A percentile compares a stretch with the other conserved stretches of the same genome.
phyloP scores from a whole-genome alignment of 208 protist genomes.

The Wallacemonas sp. region DNA sequence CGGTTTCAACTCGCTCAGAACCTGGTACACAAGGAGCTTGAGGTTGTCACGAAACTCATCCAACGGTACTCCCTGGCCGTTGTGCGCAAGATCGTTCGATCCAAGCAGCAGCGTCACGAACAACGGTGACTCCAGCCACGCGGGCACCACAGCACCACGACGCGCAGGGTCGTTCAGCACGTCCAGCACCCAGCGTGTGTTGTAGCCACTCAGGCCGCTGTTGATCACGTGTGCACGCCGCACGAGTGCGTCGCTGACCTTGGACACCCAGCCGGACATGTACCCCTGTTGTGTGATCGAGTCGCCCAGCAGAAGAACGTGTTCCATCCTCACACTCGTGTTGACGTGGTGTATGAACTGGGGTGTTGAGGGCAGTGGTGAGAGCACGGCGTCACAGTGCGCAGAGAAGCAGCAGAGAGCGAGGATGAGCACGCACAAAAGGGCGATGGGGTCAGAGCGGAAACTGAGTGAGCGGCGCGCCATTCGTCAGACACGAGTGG shows the following conservation, averaged over 20 bases:
- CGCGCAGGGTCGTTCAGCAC: slow-evolving; percentile 26
- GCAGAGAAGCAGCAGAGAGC: too few relatives aligned
- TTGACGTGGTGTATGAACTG: too few relatives aligned
- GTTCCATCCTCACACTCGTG: slow-evolving; percentile 17
- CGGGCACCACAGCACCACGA: slow-evolving; percentile 26
- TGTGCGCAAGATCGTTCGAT: slow-evolving; percentile 34
- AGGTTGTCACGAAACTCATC: slow-evolving; percentile 39
- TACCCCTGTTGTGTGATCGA: slow-evolving; percentile 55
- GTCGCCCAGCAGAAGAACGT: slow-evolving; percentile 51
- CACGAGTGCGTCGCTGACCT: slow-evolving; percentile 40
- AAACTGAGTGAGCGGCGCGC: too few relatives aligned
- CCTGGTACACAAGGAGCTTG: slow-evolving; percentile 28
- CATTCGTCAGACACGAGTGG: too few relatives aligned
- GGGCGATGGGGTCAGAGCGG: too few relatives aligned
- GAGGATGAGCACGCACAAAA: too few relatives aligned
- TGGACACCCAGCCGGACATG: slow-evolving; percentile 39
- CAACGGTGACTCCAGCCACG: slow-evolving; percentile 24
- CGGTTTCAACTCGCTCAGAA: slow-evolving; percentile 26
- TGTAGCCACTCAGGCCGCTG: slow-evolving; percentile 68
- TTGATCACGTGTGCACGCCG: slow-evolving; percentile 56
- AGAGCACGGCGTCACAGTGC: too few relatives aligned
- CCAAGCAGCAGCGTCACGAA: slow-evolving; percentile 59
- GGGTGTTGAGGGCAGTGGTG: too few relatives aligned
- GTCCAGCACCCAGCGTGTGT: slow-evolving; percentile 49
- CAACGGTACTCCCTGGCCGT: slow-evolving; percentile 30